A percentile compares a stretch with the other conserved stretches of the same genome.
These are phyloP conservation scores for Neopestalotiopsis sp. DNA, from an alignment of 2,329 filamentous ascomycete genomes.

Conservation along the genomic window DNA sequence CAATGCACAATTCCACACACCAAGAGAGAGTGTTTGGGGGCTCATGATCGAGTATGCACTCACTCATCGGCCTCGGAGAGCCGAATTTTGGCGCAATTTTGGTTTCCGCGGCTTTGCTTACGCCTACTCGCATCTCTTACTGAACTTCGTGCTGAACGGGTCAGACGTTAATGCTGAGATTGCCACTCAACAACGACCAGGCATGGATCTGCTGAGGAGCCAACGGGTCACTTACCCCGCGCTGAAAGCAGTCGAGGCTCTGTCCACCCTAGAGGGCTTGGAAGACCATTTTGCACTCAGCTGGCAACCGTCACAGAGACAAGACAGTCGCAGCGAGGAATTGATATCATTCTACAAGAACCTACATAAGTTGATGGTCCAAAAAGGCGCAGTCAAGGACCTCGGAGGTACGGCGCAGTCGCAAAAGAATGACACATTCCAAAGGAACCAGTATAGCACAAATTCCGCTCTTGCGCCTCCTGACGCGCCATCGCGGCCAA, in stretches of 20 bases:
- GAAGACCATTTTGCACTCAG: background rate
- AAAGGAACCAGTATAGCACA: background rate
- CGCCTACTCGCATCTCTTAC: background rate
- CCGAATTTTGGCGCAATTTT: background rate
- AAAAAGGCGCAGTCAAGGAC: background rate
- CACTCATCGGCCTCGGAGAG: background rate
- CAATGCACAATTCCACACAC: background rate
- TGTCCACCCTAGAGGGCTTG: background rate
- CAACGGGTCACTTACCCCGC: background rate
- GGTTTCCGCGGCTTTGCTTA: background rate
- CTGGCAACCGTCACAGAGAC: background rate
- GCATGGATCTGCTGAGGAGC: background rate
- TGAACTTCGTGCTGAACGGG: background rate
- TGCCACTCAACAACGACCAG: background rate
- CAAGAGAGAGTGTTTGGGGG: background rate
- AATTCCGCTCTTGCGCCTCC: background rate
- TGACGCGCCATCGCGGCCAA: background rate
- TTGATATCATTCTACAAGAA: background rate
- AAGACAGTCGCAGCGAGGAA: background rate
- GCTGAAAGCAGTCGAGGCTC: background rate
- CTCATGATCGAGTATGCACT: background rate
- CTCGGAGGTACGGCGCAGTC: background rate
- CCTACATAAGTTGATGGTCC: background rate
- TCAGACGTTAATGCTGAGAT: background rate
- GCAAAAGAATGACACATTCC: background rate